phyloP scores from a whole-genome alignment of 441 rosid species.

The Eruca vesicaria region DNA sequence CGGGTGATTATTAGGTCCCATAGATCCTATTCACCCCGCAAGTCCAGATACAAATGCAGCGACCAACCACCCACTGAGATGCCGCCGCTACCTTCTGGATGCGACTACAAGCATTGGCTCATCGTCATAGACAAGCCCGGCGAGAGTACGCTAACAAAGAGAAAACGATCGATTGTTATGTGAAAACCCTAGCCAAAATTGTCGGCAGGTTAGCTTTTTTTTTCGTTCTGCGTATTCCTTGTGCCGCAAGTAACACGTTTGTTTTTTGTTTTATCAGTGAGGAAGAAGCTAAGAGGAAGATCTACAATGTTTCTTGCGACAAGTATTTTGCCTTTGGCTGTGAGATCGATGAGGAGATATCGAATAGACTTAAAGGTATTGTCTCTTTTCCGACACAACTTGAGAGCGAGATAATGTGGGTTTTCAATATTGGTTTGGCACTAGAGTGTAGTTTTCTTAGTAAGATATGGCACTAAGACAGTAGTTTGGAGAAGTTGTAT shows the following conservation, averaged over 20 bases:
- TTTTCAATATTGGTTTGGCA: no score
- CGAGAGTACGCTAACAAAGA: constrained; percentile 70
- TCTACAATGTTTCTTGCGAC: constrained; percentile 90
- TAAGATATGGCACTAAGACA: no score
- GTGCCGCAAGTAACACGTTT: not conserved
- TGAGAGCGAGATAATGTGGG: not conserved
- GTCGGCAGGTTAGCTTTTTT: constrained; percentile 33
- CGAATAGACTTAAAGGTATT: constrained; percentile 77
- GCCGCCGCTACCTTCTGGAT: constrained; percentile 90
- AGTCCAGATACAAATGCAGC: constrained; percentile 79
- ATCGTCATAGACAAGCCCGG: constrained; percentile 95
- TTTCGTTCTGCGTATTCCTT: not conserved
- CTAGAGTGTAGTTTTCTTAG: no score
- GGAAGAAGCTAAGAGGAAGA: constrained; percentile 88
- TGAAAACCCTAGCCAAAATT: constrained; percentile 73
- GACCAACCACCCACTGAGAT: constrained; percentile 92
- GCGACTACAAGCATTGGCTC: constrained; percentile 94
- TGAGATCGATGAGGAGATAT: constrained; percentile 93
- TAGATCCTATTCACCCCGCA: constrained; percentile 64
- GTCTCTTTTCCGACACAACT: constrained; percentile 3
- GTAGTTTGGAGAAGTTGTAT: no score
- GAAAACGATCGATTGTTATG: constrained; percentile 86
- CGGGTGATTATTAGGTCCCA: constrained; percentile 62
- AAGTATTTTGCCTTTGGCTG: constrained; percentile 91
- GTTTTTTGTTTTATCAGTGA: constrained; percentile 38